Evolutionary conservation across 768 basidiomycete genomes (phyloP), one percentile per base, ranked within the genome.

Genomic region (Hericium alpestre): DNA sequence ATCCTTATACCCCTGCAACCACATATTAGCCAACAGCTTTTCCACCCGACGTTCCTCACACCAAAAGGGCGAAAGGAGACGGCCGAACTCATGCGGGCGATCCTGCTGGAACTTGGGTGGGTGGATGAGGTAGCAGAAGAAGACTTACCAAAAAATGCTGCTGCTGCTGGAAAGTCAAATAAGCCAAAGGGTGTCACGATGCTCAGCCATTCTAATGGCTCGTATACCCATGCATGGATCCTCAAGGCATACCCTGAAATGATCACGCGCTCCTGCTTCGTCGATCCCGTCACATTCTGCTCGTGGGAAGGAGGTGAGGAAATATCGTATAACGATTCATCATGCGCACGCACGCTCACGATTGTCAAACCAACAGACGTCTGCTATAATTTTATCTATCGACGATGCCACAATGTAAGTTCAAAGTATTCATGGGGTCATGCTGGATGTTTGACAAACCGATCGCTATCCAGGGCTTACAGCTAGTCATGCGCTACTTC

Each of bases 341-440:
- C 32, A 41, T 37, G 37, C 27, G 53, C 55, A 52, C 46, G 7
- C 51, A 9, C 16, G 16, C 16, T 53, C 12, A 51, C 38, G 46
- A 48, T 56, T 53, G 37, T 57, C 43, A 38, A 25, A n/a, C 56
- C 25, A 2, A 20, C 63, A 87, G 91, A 93, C 69, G 82, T 94
- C 25, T 94, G 93, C 68, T 89, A 87, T 72, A 93, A 92, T 66
- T 95, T 95, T 71, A 74, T 93, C 54, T 95, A 94, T 68, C 76
- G 81, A 7, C 76, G 74, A 27, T 84, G 85, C 52, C 74, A 70
- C 50, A 86, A 80, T 32, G 88, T 86, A 70, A 59, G 80, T 71
- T 25, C 54, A 10, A 32, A 10, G 6, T 32, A 10, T 32, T 32
- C 32, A 32, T 10, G 32, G 32, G 32, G 32, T 10, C 32, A 32